Evolutionary conservation across 1,284 basidiomycete genomes (phyloP), one percentile per base, ranked within the genome.

Genomic region (Apiotrichum gamsii): DNA sequence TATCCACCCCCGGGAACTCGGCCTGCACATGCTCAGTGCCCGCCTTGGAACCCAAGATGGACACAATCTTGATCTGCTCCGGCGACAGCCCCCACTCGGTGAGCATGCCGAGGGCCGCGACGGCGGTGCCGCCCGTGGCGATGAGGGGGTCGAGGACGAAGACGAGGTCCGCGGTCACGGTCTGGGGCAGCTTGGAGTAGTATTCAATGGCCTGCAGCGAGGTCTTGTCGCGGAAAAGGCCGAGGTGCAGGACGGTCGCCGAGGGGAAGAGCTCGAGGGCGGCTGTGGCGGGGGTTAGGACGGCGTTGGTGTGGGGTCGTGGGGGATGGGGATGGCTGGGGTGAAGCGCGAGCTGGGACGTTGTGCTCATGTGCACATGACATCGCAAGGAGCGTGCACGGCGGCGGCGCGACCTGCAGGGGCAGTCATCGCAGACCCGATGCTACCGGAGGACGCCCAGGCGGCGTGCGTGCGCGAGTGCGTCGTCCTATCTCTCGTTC

Each of bases 191-290:
- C 74, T 94, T 94, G 51, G 89, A 91, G 72, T 93, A 93, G 72
- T 95, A 90, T 80, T 96, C 91, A 30, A 96, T 90, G 4, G 93
- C 90, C 60, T 91, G 89, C 37, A 96, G 76, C 30, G 83, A 84
- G 15, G 85, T 80, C 66, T 93, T 94, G 73, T 95, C 91, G 45
- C 91, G 78, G 74, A 84, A 95, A 16, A 95, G 74, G 32, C 91
- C 91, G 37, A 95, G 80, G 65, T 95, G 90, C 56, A 91, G 89
- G 2, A 94, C 88, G 2, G 84, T 82, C 2, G 91, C 90, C 42
- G 77, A 85, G 71, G 89, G 90, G 67, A 90, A 88, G 34, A 90
- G 75, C 44, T 80, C 79, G 52, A 91, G 75, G 64, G 93, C 68
- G n/a, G 74, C 74, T 73, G n/a, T n/a, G n/a, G n/a, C n/a, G n/a